A percentile compares a stretch with the other conserved stretches of the same genome.
These are phyloP conservation scores for Iberis amara DNA, from an alignment of 441 rosid species.

Conservation along the genomic window DNA sequence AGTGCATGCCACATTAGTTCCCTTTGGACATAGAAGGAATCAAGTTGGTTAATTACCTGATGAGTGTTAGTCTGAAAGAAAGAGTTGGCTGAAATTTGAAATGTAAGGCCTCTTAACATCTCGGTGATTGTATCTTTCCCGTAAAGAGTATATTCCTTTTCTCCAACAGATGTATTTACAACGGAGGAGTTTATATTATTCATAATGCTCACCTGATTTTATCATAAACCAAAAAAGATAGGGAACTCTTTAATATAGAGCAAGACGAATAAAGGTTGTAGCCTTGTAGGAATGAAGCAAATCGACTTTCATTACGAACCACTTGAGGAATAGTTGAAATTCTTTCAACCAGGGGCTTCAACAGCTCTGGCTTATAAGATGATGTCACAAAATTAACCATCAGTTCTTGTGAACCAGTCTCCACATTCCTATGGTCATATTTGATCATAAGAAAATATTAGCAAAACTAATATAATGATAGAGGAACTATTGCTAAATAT, in stretches of 20 bases:
- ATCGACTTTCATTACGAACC: constrained; percentile 42
- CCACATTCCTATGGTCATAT: constrained; percentile 47
- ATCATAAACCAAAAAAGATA: constrained; percentile 13
- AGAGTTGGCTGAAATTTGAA: constrained; percentile 94
- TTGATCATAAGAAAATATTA: constrained; percentile 3
- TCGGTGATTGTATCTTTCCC: constrained; percentile 74
- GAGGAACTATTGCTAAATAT: not conserved
- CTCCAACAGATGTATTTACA: constrained; percentile 87
- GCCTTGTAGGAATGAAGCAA: constrained; percentile 4
- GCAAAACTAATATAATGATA: not conserved
- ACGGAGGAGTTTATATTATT: constrained; percentile 84
- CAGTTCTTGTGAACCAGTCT: constrained; percentile 61
- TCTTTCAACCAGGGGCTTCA: constrained; percentile 71
- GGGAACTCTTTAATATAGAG: not conserved
- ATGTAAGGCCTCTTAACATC: constrained; percentile 69
- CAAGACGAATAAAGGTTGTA: not conserved
- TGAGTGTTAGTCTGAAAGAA: constrained; percentile 86
- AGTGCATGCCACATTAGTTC: constrained; percentile 13
- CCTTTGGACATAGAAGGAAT: not conserved
- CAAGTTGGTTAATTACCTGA: constrained; percentile 49
- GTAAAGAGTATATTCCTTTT: constrained; percentile 67
- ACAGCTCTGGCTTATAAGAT: constrained; percentile 71
- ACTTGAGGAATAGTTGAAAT: constrained; percentile 73
- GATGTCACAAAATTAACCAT: constrained; percentile 97
- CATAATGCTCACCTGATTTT: constrained; percentile 65